These are phyloP conservation scores for Ceratobasidium papillatum DNA, from an alignment of 1,284 basidiomycete species.

Conservation along the genomic window DNA sequence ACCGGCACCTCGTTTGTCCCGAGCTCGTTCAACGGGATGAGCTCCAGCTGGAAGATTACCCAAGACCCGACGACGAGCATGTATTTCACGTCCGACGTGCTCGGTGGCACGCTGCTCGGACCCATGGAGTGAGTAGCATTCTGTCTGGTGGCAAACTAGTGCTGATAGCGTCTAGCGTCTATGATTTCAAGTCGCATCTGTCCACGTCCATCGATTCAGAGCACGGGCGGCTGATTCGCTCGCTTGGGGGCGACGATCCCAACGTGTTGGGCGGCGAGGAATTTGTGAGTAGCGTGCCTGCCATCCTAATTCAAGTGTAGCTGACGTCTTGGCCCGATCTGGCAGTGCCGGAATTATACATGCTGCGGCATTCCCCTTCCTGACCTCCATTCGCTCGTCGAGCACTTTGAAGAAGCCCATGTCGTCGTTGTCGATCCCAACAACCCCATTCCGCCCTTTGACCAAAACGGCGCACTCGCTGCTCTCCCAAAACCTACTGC, in stretches of 20 bases:
- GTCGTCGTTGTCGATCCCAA: constrained; percentile 73
- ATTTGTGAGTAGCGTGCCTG: constrained; percentile 41
- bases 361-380: constrained; percentile 82
- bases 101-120: constrained; percentile 20
- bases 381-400: constrained; percentile 84
- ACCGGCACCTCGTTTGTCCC: constrained; percentile 30
- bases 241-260: constrained; percentile 55
- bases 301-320: not conserved
- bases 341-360: constrained; percentile 78
- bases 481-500: constrained; percentile 51
- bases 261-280: constrained; percentile 50
- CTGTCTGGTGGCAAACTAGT: not conserved
- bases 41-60: constrained; percentile 38
- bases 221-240: constrained; percentile 41
- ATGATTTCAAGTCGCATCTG: constrained; percentile 45
- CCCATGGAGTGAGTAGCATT: constrained; percentile 36
- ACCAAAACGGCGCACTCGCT: constrained; percentile 47
- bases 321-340: constrained; percentile 26
- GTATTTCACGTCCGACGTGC: constrained; percentile 37
- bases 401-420: constrained; percentile 87
- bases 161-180: constrained; percentile 40
- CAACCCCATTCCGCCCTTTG: constrained; percentile 53
- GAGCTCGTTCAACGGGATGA: constrained; percentile 37
- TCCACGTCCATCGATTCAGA: constrained; percentile 44
- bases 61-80: constrained; percentile 18